Percentiles rank a stretch among this genome's conserved stretches.
These are phyloP conservation scores for Pontederia paniculata DNA, from an alignment of 176 grass and related monocot species.

Conservation along the genomic window DNA sequence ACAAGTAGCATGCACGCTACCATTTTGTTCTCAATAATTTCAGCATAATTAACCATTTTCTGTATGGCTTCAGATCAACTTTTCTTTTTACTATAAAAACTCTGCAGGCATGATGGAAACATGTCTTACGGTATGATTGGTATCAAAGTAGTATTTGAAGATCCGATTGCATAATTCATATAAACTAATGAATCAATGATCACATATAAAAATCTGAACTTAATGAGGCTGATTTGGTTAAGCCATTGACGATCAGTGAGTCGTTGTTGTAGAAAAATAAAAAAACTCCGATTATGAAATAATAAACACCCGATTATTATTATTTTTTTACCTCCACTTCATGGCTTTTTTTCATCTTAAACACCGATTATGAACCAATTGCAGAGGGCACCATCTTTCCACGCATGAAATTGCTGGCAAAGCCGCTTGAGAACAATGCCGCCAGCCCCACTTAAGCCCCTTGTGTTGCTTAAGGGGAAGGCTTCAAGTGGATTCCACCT, in stretches of 20 bases:
- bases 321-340: neutral
- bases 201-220: too few relatives aligned
- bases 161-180: too few relatives aligned
- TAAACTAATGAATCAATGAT: too few relatives aligned
- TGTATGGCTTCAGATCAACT: too few relatives aligned
- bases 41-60: too few relatives aligned
- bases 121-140: too few relatives aligned
- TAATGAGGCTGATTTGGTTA: neutral
- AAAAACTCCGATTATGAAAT: neutral
- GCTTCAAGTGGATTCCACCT: neutral
- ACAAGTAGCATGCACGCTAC: too few relatives aligned
- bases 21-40: too few relatives aligned
- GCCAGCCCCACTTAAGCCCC: neutral
- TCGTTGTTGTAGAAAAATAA: neutral
- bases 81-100: too few relatives aligned
- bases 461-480: neutral
- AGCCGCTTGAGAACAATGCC: neutral
- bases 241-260: neutral
- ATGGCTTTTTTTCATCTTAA: neutral
- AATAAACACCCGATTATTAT: too few relatives aligned
- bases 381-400: neutral
- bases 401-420: constrained; percentile 8
- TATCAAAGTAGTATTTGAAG: too few relatives aligned
- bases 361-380: neutral
- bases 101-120: too few relatives aligned